Percentiles rank a stretch among this genome's conserved stretches.
Conservation (phyloP, 2,329 filamentous ascomycete species). For the Akanthomyces muscarius region DNA sequence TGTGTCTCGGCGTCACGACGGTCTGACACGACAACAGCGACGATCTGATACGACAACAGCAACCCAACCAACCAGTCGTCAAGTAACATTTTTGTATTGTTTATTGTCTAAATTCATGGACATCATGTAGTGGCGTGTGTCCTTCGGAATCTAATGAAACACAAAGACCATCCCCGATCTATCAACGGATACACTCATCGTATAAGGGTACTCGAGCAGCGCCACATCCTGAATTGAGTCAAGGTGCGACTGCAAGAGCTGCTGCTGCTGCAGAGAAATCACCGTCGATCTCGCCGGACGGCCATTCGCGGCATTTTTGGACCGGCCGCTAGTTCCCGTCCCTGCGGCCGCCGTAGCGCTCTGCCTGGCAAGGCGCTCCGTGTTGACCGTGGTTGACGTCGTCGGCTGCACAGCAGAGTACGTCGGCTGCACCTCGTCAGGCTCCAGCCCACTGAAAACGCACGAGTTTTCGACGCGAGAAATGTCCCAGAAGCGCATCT, state of each 20-base stretch:
- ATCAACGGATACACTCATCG: constrained; percentile 89
- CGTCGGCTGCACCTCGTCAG: constrained; percentile 67
- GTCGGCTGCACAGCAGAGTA: constrained; percentile 64
- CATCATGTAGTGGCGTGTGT: too few relatives aligned
- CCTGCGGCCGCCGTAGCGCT: constrained; percentile 29
- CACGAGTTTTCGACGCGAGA: constrained; percentile 70
- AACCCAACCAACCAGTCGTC: not conserved
- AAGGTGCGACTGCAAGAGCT: constrained; percentile 78
- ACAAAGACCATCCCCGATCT: constrained; percentile 86
- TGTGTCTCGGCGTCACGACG: not conserved
- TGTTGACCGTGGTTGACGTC: constrained; percentile 60
- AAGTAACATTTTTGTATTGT: not conserved
- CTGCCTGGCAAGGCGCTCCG: constrained; percentile 53
- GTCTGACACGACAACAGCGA: not conserved
- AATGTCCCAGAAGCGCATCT: constrained; percentile 91
- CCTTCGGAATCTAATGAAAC: constrained; percentile 45
- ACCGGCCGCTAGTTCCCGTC: constrained; percentile 27
- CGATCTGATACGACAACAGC: too few relatives aligned
- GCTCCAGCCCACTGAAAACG: constrained; percentile 73
- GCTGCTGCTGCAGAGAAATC: constrained; percentile 82
- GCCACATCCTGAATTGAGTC: constrained; percentile 85
- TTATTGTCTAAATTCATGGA: not conserved
- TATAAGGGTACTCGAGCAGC: constrained; percentile 83
- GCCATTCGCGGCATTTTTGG: constrained; percentile 26
- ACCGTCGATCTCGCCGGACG: constrained; percentile 71